These are phyloP conservation scores for Mycocentrospora acerina DNA, from an alignment of 2,329 filamentous ascomycete species.

Conservation along the genomic window DNA sequence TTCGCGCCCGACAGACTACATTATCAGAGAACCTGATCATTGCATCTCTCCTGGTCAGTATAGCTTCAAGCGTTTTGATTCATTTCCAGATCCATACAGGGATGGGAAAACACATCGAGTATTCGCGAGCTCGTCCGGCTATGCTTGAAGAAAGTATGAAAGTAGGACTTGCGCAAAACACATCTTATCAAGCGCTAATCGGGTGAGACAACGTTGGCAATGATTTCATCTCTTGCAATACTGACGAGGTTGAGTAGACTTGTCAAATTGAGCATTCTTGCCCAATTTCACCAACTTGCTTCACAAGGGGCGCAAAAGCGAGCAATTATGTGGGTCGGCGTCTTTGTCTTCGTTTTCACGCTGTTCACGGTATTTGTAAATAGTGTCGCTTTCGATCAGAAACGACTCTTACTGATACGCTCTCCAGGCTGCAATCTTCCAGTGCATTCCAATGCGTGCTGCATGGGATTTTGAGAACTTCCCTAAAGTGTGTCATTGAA, in stretches of 20 bases:
- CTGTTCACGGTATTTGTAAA: neutral
- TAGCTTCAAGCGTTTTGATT: conserved; percentile 1
- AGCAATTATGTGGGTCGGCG: neutral
- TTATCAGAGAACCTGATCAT: neutral
- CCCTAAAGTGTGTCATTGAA: neutral
- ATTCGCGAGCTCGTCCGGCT: neutral
- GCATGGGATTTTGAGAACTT: neutral
- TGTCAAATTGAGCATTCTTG: conserved; percentile 1
- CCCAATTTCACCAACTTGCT: conserved; percentile 1
- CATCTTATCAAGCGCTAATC: neutral
- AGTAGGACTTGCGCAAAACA: conserved; percentile 1
- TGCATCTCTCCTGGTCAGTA: neutral
- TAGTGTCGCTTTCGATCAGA: neutral
- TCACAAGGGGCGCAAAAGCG: neutral
- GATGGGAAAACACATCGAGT: conserved; percentile 1
- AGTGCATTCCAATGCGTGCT: conserved; percentile 1
- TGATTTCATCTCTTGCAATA: neutral
- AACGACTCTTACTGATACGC: neutral
- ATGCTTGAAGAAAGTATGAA: conserved; percentile 1
- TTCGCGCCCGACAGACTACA: neutral
- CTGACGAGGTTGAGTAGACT: neutral
- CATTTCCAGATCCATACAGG: conserved; percentile 1
- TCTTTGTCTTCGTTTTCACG: neutral
- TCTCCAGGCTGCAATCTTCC: neutral
- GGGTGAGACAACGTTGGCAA: neutral